Evolutionary conservation across 2,329 filamentous ascomycete genomes (phyloP).

Genomic region (Periglandula ipomoeae): DNA sequence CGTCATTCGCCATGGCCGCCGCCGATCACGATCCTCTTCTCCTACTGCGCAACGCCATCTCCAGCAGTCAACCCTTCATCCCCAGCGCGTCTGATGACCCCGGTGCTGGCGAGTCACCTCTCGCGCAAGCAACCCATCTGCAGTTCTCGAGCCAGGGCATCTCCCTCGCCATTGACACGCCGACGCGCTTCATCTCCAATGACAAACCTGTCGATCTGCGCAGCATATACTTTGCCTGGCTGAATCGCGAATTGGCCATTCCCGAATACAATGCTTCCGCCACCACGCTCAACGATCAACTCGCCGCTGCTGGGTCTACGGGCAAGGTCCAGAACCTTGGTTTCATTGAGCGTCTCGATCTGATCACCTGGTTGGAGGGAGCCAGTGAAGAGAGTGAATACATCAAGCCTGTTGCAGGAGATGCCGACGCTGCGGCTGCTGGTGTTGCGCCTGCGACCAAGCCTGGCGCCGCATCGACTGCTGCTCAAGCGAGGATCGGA

Average conservation of each 20-base stretch:
- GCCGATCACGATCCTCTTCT: slow-evolving; percentile 67
- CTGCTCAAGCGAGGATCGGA: slow-evolving; percentile 41
- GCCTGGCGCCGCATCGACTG: slow-evolving; percentile 31
- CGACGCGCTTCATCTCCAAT: slow-evolving; percentile 82
- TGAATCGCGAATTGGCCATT: slow-evolving; percentile 82
- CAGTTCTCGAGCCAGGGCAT: slow-evolving; percentile 58
- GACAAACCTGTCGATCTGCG: slow-evolving; percentile 73
- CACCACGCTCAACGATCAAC: slow-evolving; percentile 69
- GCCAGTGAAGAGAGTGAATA: slow-evolving; percentile 86
- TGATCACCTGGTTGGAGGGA: slow-evolving; percentile 89
- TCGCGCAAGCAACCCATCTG: slow-evolving; percentile 71
- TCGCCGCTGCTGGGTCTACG: slow-evolving; percentile 49
- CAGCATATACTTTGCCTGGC: slow-evolving; percentile 93
- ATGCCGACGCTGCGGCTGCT: slow-evolving; percentile 35
- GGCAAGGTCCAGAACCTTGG: slow-evolving; percentile 77
- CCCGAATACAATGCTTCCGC: slow-evolving; percentile 85
- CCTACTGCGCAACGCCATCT: slow-evolving; percentile 76
- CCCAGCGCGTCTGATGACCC: slow-evolving; percentile 64
- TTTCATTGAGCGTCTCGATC: slow-evolving; percentile 83
- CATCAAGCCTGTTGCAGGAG: slow-evolving; percentile 73
- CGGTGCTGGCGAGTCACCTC: slow-evolving; percentile 49
- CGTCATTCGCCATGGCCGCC: slow-evolving; percentile 44
- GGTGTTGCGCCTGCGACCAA: slow-evolving; percentile 20
- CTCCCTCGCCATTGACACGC: slow-evolving; percentile 57
- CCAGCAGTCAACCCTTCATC: slow-evolving; percentile 57